A percentile compares a stretch with the other conserved stretches of the same genome.
Evolutionary conservation across 1,139 yeast genomes (phyloP).

Genomic region (Candida frijolesensis): DNA sequence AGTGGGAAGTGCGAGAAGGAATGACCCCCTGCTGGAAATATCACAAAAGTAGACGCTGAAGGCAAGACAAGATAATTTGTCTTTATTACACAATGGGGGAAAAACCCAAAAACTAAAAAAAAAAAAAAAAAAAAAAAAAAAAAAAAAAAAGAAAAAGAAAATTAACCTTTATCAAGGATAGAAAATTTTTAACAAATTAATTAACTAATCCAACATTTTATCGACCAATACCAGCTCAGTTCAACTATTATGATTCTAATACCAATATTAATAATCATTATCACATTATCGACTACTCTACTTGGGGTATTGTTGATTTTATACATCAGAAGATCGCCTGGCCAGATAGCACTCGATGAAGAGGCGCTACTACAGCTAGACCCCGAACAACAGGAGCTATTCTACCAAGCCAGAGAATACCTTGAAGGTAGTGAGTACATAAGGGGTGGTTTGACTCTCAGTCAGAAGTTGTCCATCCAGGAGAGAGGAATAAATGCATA

Average conservation of each 20-base stretch:
- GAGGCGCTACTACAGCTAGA: conserved; percentile 30
- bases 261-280: not conserved
- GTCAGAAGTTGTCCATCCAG: conserved; percentile 66
- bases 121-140: too few species aligned
- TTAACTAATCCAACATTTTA: not conserved
- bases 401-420: conserved; percentile 66
- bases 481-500: conserved; percentile 94
- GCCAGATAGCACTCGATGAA: conserved; percentile 2
- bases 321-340: not conserved
- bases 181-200: not conserved
- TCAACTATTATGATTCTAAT: not conserved
- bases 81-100: too few species aligned
- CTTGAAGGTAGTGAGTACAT: conserved; percentile 58
- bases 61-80: too few species aligned
- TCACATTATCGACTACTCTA: not conserved
- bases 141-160: too few species aligned
- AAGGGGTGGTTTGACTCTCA: conserved; percentile 45
- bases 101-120: too few species aligned
- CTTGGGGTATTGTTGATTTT: not conserved
- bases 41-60: too few species aligned
- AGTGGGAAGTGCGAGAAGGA: too few species aligned
- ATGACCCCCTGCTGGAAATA: too few species aligned
- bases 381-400: conserved; percentile 79
- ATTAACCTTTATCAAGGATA: not conserved
- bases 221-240: not conserved